phyloP scores from a whole-genome alignment of 148 eudicot genomes.

The Selenicereus undatus region DNA sequence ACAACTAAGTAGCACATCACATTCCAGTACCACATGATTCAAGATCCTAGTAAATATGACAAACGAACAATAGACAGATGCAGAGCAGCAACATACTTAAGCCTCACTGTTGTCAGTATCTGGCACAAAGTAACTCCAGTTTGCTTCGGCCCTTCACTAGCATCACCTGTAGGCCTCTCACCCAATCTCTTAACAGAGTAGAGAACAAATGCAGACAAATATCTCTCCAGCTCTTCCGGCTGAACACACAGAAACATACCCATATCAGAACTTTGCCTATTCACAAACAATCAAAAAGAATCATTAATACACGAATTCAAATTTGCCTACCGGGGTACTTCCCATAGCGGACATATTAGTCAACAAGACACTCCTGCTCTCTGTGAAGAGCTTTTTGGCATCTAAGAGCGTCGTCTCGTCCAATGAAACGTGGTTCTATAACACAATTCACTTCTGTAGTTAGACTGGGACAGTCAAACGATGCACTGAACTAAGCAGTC shows the following conservation, averaged over 20 bases:
- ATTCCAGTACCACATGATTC: background rate
- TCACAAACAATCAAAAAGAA: background rate
- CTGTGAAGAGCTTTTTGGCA: constrained; percentile 53
- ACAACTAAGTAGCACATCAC: background rate
- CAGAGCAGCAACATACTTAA: constrained; percentile 44
- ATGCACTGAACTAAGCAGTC: background rate
- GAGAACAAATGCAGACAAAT: constrained; percentile 77
- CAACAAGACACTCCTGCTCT: constrained; percentile 53
- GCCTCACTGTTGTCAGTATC: constrained; percentile 62
- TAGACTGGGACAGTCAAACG: background rate
- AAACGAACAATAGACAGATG: background rate
- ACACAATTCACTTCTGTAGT: background rate
- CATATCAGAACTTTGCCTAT: background rate
- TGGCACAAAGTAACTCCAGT: constrained; percentile 54
- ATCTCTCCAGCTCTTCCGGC: constrained; percentile 78
- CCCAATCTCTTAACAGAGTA: constrained; percentile 59
- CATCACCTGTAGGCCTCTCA: constrained; percentile 16
- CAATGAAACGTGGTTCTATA: constrained; percentile 52
- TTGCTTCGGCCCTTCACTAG: constrained; percentile 22
- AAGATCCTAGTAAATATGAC: background rate
- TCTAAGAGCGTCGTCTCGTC: constrained; percentile 42
- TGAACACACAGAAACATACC: constrained; percentile 24
- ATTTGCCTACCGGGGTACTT: constrained; percentile 42
- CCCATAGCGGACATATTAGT: constrained; percentile 53
- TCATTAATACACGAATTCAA: background rate